phyloP scores from a whole-genome alignment of 2,329 filamentous ascomycete species.

The Anisogramma anomala region DNA sequence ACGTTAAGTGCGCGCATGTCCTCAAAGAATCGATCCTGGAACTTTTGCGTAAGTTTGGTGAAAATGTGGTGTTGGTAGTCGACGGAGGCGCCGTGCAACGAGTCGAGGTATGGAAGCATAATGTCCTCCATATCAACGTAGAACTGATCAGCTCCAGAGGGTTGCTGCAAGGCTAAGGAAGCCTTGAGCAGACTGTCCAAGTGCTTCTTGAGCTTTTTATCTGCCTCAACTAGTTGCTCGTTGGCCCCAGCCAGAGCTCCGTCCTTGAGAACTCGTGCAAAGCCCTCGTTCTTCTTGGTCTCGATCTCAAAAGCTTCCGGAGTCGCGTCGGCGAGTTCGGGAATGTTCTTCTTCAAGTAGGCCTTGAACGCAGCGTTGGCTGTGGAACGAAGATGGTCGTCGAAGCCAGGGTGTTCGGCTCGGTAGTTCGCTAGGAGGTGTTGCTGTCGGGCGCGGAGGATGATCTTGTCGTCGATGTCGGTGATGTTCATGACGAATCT shows the following conservation, averaged over 20 bases:
- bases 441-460: conserved; percentile 47
- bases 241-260: conserved; percentile 41
- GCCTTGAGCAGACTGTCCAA: conserved; percentile 51
- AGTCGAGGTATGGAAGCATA: conserved; percentile 73
- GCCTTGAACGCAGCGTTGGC: conserved; percentile 38
- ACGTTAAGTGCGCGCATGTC: conserved; percentile 86
- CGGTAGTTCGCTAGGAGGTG: conserved; percentile 46
- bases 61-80: conserved; percentile 64
- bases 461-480: conserved; percentile 64
- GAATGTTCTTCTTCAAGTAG: conserved; percentile 45
- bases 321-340: conserved; percentile 32
- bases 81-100: conserved; percentile 48
- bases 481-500: conserved; percentile 92
- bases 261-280: conserved; percentile 40
- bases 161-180: conserved; percentile 34
- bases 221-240: conserved; percentile 57
- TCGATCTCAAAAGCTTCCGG: conserved; percentile 34
- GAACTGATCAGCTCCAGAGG: conserved; percentile 21
- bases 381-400: conserved; percentile 19
- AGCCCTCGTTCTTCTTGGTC: conserved; percentile 35
- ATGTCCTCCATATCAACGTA: conserved; percentile 52
- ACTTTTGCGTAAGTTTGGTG: conserved; percentile 72
- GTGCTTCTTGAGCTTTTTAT: conserved; percentile 87
- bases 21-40: conserved; percentile 76
- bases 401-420: conserved; percentile 37